A percentile compares a stretch with the other conserved stretches of the same genome.
Evolutionary conservation across 2,329 filamentous ascomycete genomes (phyloP).

Genomic region (Keithomyces neogunnii): DNA sequence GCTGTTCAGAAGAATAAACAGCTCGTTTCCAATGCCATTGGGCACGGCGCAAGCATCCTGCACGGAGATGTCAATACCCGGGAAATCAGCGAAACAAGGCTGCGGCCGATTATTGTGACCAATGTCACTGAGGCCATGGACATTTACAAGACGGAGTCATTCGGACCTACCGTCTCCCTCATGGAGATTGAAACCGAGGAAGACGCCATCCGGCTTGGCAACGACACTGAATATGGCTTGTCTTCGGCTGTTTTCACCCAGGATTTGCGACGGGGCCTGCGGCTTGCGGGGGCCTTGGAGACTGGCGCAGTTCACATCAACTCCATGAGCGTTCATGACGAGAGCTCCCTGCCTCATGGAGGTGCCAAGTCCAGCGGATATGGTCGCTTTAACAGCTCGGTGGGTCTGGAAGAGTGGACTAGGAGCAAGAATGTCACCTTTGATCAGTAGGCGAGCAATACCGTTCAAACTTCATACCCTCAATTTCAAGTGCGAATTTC

Average conservation of each 20-base stretch:
- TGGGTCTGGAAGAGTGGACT: slow-evolving; percentile 53
- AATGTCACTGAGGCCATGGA: slow-evolving; percentile 59
- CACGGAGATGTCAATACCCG: slow-evolving; percentile 26
- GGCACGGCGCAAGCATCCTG: slow-evolving; percentile 53
- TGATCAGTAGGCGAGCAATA: slow-evolving; percentile 13
- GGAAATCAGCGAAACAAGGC: slow-evolving; percentile 26
- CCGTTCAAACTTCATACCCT: too few species aligned
- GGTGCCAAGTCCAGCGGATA: slow-evolving; percentile 57
- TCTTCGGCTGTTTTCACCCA: slow-evolving; percentile 63
- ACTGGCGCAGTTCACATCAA: slow-evolving; percentile 63
- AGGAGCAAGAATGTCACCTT: slow-evolving; percentile 57
- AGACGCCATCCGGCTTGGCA: slow-evolving; percentile 64
- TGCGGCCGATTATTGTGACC: slow-evolving; percentile 60
- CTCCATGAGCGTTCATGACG: slow-evolving; percentile 57
- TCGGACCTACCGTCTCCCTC: slow-evolving; percentile 66
- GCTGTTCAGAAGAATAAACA: slow-evolving; percentile 58
- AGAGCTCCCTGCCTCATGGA: slow-evolving; percentile 54
- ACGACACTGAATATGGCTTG: slow-evolving; percentile 76
- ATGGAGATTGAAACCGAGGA: slow-evolving; percentile 60
- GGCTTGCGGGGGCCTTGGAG: slow-evolving; percentile 56
- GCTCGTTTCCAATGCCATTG: slow-evolving; percentile 58
- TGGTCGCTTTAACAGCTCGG: slow-evolving; percentile 48
- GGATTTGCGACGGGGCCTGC: slow-evolving; percentile 51
- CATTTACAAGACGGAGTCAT: slow-evolving; percentile 66
- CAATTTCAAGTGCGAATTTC: too few species aligned